These are phyloP conservation scores for Rhizopogon parksii DNA, from an alignment of 1,284 basidiomycete species.

Conservation along the genomic window DNA sequence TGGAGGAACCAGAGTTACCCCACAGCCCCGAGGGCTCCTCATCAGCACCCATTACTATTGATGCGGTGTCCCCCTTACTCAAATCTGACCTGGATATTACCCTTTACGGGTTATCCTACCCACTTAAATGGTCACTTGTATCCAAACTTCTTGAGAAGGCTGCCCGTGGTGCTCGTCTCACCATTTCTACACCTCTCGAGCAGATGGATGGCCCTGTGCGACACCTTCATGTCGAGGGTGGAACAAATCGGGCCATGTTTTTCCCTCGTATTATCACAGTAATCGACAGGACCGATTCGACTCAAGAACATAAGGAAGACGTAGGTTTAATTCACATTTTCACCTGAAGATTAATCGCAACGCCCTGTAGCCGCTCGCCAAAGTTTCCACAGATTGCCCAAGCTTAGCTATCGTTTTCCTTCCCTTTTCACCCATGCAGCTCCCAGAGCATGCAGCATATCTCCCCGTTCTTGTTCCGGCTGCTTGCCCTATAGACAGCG, in stretches of 20 bases:
- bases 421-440: constrained; percentile 37
- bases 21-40: constrained; percentile 33
- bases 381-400: constrained; percentile 33
- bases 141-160: constrained; percentile 45
- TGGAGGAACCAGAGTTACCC: constrained; percentile 31
- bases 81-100: constrained; percentile 47
- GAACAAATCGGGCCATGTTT: constrained; percentile 15
- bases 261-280: constrained; percentile 38
- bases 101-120: constrained; percentile 53
- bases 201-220: constrained; percentile 19
- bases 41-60: background rate
- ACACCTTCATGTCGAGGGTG: constrained; percentile 18
- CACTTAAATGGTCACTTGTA: constrained; percentile 52
- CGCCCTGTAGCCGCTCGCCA: constrained; percentile 36
- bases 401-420: constrained; percentile 63
- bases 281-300: constrained; percentile 43
- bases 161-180: constrained; percentile 24
- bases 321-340: constrained; percentile 38
- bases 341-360: constrained; percentile 38
- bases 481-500: constrained; percentile 25
- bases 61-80: constrained; percentile 8
- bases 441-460: constrained; percentile 51
- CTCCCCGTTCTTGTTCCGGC: constrained; percentile 48
- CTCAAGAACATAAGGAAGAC: constrained; percentile 28
- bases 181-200: constrained; percentile 15